Evolutionary conservation across 768 basidiomycete genomes (phyloP), one percentile per base, ranked within the genome.

Genomic region (Hericium rajendrae): DNA sequence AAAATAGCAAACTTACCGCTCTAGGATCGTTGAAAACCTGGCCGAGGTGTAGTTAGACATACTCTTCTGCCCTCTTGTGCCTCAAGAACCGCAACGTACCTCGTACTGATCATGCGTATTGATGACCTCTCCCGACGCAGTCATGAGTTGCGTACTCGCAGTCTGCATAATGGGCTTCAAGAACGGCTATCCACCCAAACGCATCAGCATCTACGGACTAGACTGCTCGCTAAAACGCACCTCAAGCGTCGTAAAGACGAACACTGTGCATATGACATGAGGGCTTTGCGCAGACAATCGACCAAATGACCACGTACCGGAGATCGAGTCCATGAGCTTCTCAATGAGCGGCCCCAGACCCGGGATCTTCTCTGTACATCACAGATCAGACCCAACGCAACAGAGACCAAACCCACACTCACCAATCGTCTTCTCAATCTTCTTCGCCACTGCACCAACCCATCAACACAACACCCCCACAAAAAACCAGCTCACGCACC

Each of bases 171-270:
- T 69, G 0, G 91, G 91, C 69, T 86, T 91, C 60, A 95, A 67
- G 76, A 86, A 86, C 0, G 90, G 89, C 83, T 89, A 59, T n/a
- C n/a, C n/a, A n/a, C n/a, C n/a, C n/a, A n/a, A 41, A 20, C 51
- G 52, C 9, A 40, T 37, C 15, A 38, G 26, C 13, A 11, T 48
- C 10, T 3, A 26, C 2, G 32, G 40, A 15, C 39, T 39, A 2
- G 51, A 54, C 43, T 32, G 28, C 28, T 57, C 12, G 20, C 16
- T 43, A 24, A 13, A 40, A 51, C 11, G n/a, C 62, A 85, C 85
- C 74, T 94, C 92, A 38, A 95, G 71, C 2, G 90, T 91, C 1
- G 86, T 88, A 66, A 89, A 87, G 3, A 92, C 84, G 65, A 92
- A 92, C 2, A 89, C 88, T 80, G 38, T 11, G 16, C 38, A 5